Percentiles rank a stretch among this genome's conserved stretches.
Evolutionary conservation across 495 filamentous ascomycete species (phyloP).

Genomic region (Pseudevernia furfuracea): DNA sequence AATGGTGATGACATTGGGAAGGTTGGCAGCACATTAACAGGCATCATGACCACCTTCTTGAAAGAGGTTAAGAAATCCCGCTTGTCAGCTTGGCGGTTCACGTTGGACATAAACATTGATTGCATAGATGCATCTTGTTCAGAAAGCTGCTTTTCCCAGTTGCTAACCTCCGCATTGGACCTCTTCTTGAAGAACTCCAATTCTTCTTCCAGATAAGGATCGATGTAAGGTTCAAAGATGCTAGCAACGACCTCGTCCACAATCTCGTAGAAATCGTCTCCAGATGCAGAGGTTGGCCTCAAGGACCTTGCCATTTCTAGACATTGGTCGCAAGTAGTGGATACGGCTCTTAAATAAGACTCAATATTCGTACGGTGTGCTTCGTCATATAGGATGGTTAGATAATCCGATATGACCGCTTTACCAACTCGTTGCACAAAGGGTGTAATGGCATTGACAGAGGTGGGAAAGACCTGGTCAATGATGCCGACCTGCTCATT

Average conservation of each 20-base stretch:
- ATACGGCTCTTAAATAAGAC: slow-evolving; percentile 77
- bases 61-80: slow-evolving; percentile 93
- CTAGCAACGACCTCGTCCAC: slow-evolving; percentile 53
- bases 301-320: slow-evolving; percentile 65
- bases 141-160: slow-evolving; percentile 85
- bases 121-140: slow-evolving; percentile 88
- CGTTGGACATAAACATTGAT: slow-evolving; percentile 88
- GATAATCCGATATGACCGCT: slow-evolving; percentile 78
- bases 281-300: slow-evolving; percentile 52
- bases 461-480: slow-evolving; percentile 75
- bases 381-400: slow-evolving; percentile 82
- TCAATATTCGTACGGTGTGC: slow-evolving; percentile 68
- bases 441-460: slow-evolving; percentile 60
- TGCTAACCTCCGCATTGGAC: slow-evolving; percentile 66
- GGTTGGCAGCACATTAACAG: slow-evolving; percentile 76
- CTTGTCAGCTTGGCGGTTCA: slow-evolving; percentile 92
- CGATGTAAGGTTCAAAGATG: slow-evolving; percentile 85
- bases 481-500: slow-evolving; percentile 82
- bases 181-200: slow-evolving; percentile 70
- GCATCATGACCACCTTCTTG: slow-evolving; percentile 98
- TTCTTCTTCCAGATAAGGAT: slow-evolving; percentile 89
- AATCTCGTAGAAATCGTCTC: slow-evolving; percentile 48
- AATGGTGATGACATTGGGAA: slow-evolving; percentile 51
- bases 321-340: slow-evolving; percentile 78
- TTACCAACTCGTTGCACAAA: slow-evolving; percentile 79